A percentile compares a stretch with the other conserved stretches of the same genome.
phyloP scores from a whole-genome alignment of 345 rosid genomes.

The Citrus reticulata region DNA sequence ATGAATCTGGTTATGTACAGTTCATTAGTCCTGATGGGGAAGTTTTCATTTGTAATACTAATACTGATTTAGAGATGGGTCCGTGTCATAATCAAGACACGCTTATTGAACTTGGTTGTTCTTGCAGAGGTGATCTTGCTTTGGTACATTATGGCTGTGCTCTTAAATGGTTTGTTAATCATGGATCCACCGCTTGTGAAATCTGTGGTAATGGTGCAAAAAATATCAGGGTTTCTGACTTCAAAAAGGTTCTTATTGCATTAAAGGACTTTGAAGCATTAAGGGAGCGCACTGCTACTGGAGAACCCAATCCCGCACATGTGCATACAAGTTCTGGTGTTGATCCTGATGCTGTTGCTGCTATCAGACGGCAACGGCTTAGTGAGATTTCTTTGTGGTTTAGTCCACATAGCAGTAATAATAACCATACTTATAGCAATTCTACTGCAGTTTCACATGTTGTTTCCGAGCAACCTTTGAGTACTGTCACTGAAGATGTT shows the following conservation, averaged over 20 bases:
- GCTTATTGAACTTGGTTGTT: constrained; percentile 85
- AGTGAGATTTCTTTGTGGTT: constrained; percentile 88
- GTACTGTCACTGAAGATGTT: constrained; percentile 45
- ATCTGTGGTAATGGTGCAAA: constrained; percentile 75
- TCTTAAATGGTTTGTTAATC: constrained; percentile 94
- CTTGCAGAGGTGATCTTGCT: constrained; percentile 87
- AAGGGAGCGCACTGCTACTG: constrained; percentile 66
- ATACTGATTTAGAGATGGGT: constrained; percentile 75
- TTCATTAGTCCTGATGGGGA: constrained; percentile 75
- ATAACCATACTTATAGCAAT: constrained; percentile 28
- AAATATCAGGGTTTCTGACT: constrained; percentile 54
- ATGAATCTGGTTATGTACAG: constrained; percentile 56
- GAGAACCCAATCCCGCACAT: constrained; percentile 56
- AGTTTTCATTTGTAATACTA: constrained; percentile 57
- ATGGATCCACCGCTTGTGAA: constrained; percentile 90
- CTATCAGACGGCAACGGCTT: constrained; percentile 72
- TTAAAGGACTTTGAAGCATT: constrained; percentile 73
- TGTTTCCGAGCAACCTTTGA: constrained; percentile 61
- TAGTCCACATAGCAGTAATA: constrained; percentile 47
- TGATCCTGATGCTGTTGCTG: constrained; percentile 83
- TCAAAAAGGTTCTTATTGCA: constrained; percentile 57
- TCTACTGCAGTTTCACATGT: constrained; percentile 50
- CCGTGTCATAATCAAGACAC: constrained; percentile 39
- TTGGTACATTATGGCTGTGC: constrained; percentile 93
- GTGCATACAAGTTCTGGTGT: constrained; percentile 40